Base-by-base conservation (phyloP, 768 basidiomycete species). In the Lyophyllum atratum region DNA sequence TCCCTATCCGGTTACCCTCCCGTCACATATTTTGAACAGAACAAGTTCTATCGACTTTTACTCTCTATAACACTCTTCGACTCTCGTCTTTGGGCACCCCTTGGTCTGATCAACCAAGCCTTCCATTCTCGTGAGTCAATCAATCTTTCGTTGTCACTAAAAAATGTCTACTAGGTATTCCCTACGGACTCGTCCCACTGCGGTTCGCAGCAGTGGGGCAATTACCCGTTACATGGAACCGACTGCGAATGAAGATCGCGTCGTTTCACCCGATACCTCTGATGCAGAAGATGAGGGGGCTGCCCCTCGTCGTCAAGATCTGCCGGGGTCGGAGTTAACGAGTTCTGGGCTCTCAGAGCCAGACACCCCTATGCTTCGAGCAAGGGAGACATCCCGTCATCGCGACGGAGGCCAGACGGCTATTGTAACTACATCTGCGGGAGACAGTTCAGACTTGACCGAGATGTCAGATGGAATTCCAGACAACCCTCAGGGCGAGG, bases 101-200 rank as follows among this genome's bases (percentile, higher is more conserved):
- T 53, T 21, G 55, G 55, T 53, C 59, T 56, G 59, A 60, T 60
- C 59, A 48, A 53, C 55, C 59, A 24, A 29, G 42, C 22, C 19
- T 25, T 52, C 49, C 55, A n/a, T 4, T 9, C 21, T 25, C 28
- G 46, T 50, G 49, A 56, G 40, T 29, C 39, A 15, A n/a, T 44
- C 6, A 22, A 8, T 15, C 14, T 28, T 21, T 22, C 21, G 25
- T 49, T 22, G 15, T 19, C n/a, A 52, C 37, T 44, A 28, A 44
- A 22, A 52, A 45, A 26, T 19, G 28, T 33, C 53, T 31, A 31
- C 25, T 19, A 48, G 46, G 40, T 55, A 49, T 22, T 4, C 31
- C 15, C 37, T 49, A 5, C 49, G 37, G 14, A 26, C 31, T 19
- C 34, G 54, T 5, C 46, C 54, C 12, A 55, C 54, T 7, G 47